These are phyloP conservation scores for Leishmania major DNA, from an alignment of 208 protist genomes.

Conservation along the genomic window DNA sequence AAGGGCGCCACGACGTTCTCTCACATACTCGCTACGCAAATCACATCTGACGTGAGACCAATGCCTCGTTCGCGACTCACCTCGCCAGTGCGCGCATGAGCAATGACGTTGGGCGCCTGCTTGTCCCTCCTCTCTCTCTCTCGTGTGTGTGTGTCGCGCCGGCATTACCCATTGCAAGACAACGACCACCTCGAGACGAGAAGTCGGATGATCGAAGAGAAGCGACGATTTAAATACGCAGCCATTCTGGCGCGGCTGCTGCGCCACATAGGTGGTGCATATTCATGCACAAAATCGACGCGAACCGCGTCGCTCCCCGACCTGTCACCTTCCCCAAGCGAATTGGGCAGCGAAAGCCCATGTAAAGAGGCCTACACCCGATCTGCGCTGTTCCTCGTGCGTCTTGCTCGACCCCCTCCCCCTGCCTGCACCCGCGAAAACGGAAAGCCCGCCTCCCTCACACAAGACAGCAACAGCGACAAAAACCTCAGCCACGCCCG, in stretches of 20 bases:
- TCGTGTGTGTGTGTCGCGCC: neutral
- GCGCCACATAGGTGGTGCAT: neutral
- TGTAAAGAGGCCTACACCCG: neutral
- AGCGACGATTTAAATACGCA: neutral
- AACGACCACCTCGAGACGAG: neutral
- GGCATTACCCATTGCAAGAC: neutral
- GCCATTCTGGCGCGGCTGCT: neutral
- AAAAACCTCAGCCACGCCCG: neutral
- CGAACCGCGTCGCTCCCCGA: no score
- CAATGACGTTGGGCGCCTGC: neutral
- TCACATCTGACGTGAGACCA: neutral
- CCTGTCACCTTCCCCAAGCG: neutral
- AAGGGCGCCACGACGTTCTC: no score
- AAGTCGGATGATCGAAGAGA: neutral
- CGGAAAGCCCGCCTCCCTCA: neutral
- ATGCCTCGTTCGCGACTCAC: neutral
- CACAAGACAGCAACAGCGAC: no score
- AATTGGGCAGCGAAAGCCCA: neutral
- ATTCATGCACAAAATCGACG: neutral
- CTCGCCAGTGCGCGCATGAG: neutral
- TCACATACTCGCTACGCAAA: neutral
- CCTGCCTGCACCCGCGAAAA: neutral
- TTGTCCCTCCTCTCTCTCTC: neutral
- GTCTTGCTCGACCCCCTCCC: neutral
- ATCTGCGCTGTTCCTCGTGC: neutral